These are phyloP conservation scores for Ustilago nuda DNA, from an alignment of 1,284 basidiomycete species.

Conservation along the genomic window DNA sequence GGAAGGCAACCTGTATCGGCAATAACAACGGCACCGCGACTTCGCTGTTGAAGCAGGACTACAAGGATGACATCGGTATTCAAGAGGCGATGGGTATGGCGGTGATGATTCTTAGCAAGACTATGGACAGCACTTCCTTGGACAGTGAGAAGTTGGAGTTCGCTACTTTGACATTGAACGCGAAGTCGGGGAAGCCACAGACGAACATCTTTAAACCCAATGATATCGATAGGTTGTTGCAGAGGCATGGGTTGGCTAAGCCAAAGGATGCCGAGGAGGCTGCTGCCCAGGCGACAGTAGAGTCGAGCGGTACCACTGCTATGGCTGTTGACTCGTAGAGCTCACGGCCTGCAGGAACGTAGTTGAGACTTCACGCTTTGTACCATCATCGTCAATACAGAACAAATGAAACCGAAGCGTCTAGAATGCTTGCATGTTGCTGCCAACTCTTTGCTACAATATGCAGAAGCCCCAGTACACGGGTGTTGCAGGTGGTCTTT, in stretches of 20 bases:
- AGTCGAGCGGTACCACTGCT: conserved; percentile 25
- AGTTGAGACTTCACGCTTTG: conserved; percentile 4
- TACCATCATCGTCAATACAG: conserved; percentile 16
- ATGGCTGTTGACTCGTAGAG: conserved; percentile 62
- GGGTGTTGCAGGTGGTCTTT: too few species aligned
- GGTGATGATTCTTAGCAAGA: conserved; percentile 96
- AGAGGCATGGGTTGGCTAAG: conserved; percentile 81
- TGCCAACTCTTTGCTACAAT: too few species aligned
- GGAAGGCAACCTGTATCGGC: conserved; percentile 98
- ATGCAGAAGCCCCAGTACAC: too few species aligned
- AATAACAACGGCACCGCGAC: conserved; percentile 95
- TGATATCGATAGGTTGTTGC: conserved; percentile 87
- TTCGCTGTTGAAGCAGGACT: conserved; percentile 95
- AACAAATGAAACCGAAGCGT: not conserved
- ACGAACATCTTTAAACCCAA: conserved; percentile 91
- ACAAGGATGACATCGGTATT: conserved; percentile 86
- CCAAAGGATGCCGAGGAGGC: conserved; percentile 79
- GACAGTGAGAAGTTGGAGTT: conserved; percentile 81
- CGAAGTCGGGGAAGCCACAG: conserved; percentile 80
- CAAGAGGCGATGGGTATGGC: conserved; percentile 84
- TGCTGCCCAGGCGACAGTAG: conserved; percentile 19
- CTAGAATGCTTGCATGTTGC: too few species aligned
- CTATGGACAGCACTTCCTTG: conserved; percentile 97
- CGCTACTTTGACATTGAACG: conserved; percentile 88
- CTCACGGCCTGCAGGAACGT: not conserved